Conservation (phyloP, 495 filamentous ascomycete species). For the Penicillium tannophilum region DNA sequence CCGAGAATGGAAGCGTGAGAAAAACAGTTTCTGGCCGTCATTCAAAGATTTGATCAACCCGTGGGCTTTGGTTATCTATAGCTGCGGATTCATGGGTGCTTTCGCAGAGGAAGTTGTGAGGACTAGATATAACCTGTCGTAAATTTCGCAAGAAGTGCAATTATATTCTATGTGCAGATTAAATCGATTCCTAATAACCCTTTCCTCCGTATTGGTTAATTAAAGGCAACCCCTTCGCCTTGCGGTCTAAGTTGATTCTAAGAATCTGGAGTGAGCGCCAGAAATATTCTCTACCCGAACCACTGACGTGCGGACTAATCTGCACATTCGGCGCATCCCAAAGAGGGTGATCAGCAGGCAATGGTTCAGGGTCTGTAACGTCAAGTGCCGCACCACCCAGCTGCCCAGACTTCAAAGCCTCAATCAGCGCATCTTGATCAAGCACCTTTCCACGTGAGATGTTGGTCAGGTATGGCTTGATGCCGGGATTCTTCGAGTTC, state of each 20-base stretch:
- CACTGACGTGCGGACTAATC: conserved; percentile 81
- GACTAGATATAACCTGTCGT: conserved; percentile 5
- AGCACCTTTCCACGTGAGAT: conserved; percentile 74
- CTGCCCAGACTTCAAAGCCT: conserved; percentile 42
- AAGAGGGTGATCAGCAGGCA: conserved; percentile 68
- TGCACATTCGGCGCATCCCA: conserved; percentile 75
- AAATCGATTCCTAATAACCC: conserved; percentile 26
- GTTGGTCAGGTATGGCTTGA: conserved; percentile 63
- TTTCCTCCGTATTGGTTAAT: conserved; percentile 68
- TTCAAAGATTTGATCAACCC: conserved; percentile 48
- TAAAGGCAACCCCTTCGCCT: conserved; percentile 60
- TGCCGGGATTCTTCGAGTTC: conserved; percentile 10
- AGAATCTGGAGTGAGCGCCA: conserved; percentile 62
- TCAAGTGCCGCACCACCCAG: conserved; percentile 79
- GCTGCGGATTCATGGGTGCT: conserved; percentile 42
- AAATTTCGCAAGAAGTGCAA: neutral
- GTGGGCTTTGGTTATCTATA: conserved; percentile 56
- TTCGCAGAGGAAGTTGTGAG: conserved; percentile 28
- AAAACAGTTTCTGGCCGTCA: conserved; percentile 62
- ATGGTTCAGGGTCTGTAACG: conserved; percentile 82
- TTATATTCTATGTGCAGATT: neutral
- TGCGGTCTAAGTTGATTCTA: conserved; percentile 59
- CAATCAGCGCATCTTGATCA: conserved; percentile 67
- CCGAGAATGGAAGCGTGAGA: conserved; percentile 47
- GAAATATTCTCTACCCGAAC: conserved; percentile 58